Evolutionary conservation across 768 basidiomycete genomes (phyloP).

Genomic region (Mycena filopes): DNA sequence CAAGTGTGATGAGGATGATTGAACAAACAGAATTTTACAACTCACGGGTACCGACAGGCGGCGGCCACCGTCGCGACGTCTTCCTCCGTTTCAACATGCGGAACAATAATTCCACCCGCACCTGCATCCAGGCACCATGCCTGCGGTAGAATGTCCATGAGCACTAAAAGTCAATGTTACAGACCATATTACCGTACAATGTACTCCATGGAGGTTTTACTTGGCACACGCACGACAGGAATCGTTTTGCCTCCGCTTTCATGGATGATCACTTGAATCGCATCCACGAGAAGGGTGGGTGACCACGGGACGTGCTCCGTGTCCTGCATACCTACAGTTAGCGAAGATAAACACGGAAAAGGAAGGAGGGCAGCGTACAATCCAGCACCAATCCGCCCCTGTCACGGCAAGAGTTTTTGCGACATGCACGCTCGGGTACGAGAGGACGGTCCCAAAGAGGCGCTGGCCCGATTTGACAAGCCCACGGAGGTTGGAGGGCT

Average conservation of each 20-base stretch:
- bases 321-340: background rate
- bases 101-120: slow-evolving; percentile 24
- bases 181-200: background rate
- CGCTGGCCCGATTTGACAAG: background rate
- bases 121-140: slow-evolving; percentile 22
- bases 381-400: slow-evolving; percentile 16
- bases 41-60: slow-evolving; percentile 17
- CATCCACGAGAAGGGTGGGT: background rate
- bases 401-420: slow-evolving; percentile 4
- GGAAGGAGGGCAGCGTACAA: background rate
- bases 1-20: background rate
- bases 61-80: slow-evolving; percentile 7
- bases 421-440: slow-evolving; percentile 6
- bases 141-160: background rate
- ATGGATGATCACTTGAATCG: background rate
- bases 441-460: background rate
- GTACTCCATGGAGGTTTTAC: slow-evolving; percentile 9
- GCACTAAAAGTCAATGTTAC: too few species aligned
- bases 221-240: slow-evolving; percentile 25
- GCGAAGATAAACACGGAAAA: background rate
- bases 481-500: slow-evolving; percentile 3
- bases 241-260: slow-evolving; percentile 8
- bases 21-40: background rate
- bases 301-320: background rate
- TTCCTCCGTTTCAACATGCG: slow-evolving; percentile 19